A percentile compares a stretch with the other conserved stretches of the same genome.
These are phyloP conservation scores for Calocybe gangraenosa DNA, from an alignment of 768 basidiomycete genomes.

Conservation along the genomic window DNA sequence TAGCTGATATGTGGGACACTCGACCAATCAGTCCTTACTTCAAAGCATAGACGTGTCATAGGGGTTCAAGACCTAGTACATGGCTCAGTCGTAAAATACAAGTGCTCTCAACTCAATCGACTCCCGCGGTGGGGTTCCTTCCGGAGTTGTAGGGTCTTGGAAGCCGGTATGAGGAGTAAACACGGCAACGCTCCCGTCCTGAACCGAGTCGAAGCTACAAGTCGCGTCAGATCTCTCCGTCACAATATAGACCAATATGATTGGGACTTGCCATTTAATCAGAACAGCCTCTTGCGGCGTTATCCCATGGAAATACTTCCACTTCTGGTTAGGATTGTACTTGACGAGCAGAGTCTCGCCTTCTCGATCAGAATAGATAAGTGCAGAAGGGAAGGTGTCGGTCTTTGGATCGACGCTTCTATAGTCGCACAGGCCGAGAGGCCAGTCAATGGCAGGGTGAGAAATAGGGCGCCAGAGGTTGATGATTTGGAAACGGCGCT, in stretches of 20 bases:
- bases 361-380: slow-evolving; percentile 45
- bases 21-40: too few species aligned
- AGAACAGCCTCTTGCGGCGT: slow-evolving; percentile 45
- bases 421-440: slow-evolving; percentile 49
- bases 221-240: background rate
- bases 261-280: slow-evolving; percentile 45
- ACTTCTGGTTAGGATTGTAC: slow-evolving; percentile 43
- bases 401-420: slow-evolving; percentile 34
- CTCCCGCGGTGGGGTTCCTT: slow-evolving; percentile 38
- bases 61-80: too few species aligned
- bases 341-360: slow-evolving; percentile 49
- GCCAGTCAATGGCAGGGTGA: slow-evolving; percentile 44
- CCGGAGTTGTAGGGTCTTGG: slow-evolving; percentile 39
- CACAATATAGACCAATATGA: background rate
- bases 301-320: slow-evolving; percentile 48
- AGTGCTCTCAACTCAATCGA: slow-evolving; percentile 52
- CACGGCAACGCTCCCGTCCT: slow-evolving; percentile 38
- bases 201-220: slow-evolving; percentile 33
- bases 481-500: slow-evolving; percentile 52
- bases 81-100: slow-evolving; percentile 48
- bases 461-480: slow-evolving; percentile 59
- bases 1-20: too few species aligned
- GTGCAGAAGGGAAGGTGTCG: slow-evolving; percentile 40
- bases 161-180: slow-evolving; percentile 54
- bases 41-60: too few species aligned